Evolutionary conservation across 2,329 filamentous ascomycete species (phyloP), one percentile per base, ranked within the genome.

Genomic region (Aspergillus fructus): DNA sequence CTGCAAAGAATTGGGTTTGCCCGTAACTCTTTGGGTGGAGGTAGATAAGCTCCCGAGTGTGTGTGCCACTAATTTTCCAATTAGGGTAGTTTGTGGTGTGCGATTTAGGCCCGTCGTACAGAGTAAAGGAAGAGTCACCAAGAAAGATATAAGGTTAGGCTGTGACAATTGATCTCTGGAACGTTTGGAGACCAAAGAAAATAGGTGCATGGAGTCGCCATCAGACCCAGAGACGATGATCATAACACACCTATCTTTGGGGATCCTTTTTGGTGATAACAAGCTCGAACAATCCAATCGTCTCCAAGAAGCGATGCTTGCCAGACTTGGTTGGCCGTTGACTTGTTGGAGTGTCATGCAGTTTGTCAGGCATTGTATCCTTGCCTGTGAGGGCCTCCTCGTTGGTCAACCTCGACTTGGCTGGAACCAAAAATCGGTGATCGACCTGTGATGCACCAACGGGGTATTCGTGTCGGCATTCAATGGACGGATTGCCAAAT

Each of bases 351-450:
- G 37, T 45, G 33, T 11, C 46, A 34, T 52, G 41, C 48, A 56
- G 41, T 21, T 37, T 56, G 30, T 52, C 43, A 48, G 49, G 42
- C 42, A 17, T 39, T 19, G 47, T 8, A 56, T 48, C 49, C 54
- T 48, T 46, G 48, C n/a, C 40, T 27, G 12, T 45, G 39, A 46
- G 27, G n/a, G 12, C 15, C 30, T 40, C 30, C 45, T 55, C 15
- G 58, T 47, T 59, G 54, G 54, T 48, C 41, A 52, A 47, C 42
- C 34, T 41, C 17, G 54, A 39, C 53, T 30, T 51, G 52, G 51
- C 46, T 42, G 41, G 46, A 33, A 49, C 40, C 54, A 30, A 30
- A 56, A 48, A 46, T 52, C 41, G 53, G 55, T 58, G 60, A 61
- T 61, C 56, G 49, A 53, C 59, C 48, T 47, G 47, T 39, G 33